Evolutionary conservation across 805 yeast genomes (phyloP), one percentile per base, ranked within the genome.

Genomic region (Pichia scutulata): DNA sequence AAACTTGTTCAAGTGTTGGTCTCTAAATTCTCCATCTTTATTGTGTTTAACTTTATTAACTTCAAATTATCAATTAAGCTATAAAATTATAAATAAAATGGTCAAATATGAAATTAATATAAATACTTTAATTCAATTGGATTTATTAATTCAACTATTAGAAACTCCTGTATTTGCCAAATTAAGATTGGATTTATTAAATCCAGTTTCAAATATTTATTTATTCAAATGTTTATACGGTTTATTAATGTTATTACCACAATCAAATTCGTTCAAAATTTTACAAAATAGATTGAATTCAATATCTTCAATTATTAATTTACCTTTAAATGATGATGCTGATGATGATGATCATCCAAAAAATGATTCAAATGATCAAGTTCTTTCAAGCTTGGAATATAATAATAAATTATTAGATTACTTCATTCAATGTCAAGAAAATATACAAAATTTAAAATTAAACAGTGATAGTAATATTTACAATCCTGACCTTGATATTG

Each of bases 81-180:
- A 81, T 62, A 72, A 81, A n/a, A 85, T 92, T 1, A 76, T 93
- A 36, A 84, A 86, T 58, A 78, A 78, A n/a, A 73, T 90, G 56
- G 90, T 88, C 1, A 87, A 88, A 52, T 80, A 80, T 68, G 97
- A 93, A 57, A 80, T 89, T 14, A 81, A 86, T 0, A 82, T 89
- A 39, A 84, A 81, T 53, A 76, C 88, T 39, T 73, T 93, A 47
- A 82, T 93, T 0, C 98, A 93, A 60, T 72, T 93, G 46, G 99
- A 93, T 68, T 78, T 89, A 26, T 71, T 93, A 40, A 95, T 93
- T 8, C 98, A 93, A 65, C 69, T 92, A 26, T 71, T 93, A 16
- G 99, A 93, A 66, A 84, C 95, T 2, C 98, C 97, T 1, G 90
- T 89, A 2, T 90, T 93, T 65, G 84, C 95, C 19, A 82, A 86